phyloP scores from a whole-genome alignment of 2,329 filamentous ascomycete genomes.

The Polychaeton citri region DNA sequence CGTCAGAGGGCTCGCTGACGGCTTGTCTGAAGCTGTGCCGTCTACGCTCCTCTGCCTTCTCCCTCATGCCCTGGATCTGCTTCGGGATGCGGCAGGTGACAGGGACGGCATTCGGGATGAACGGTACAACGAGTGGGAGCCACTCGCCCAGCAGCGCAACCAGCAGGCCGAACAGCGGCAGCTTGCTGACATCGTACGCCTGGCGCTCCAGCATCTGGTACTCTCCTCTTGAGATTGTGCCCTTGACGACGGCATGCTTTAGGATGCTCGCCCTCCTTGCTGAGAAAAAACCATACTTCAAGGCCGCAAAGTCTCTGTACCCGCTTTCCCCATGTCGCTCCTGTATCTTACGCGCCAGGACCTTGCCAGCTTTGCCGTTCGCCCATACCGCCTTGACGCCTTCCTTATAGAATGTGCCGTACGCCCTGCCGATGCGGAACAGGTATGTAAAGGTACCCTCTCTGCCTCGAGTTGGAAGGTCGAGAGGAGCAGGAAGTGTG shows the following conservation, averaged over 20 bases:
- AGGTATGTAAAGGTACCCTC: constrained; percentile 38
- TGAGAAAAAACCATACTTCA: constrained; percentile 1
- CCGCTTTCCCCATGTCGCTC: constrained; percentile 26
- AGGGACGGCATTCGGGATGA: constrained; percentile 60
- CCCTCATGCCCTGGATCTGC: constrained; percentile 51
- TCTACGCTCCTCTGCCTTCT: constrained; percentile 41
- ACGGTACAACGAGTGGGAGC: constrained; percentile 64
- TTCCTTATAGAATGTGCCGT: constrained; percentile 74
- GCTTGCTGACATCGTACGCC: constrained; percentile 57
- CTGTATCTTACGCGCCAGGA: constrained; percentile 22
- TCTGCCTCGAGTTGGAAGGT: constrained; percentile 43
- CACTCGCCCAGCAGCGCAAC: constrained; percentile 74
- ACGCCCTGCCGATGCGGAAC: constrained; percentile 56
- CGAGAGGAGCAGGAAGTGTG: constrained; percentile 59
- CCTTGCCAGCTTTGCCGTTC: constrained; percentile 42
- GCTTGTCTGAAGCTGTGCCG: constrained; percentile 37
- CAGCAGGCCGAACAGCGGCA: constrained; percentile 66
- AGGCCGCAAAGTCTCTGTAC: constrained; percentile 1
- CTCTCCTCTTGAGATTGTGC: constrained; percentile 46
- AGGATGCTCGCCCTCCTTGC: neutral
- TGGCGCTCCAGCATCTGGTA: constrained; percentile 59
- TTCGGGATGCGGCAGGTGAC: constrained; percentile 69
- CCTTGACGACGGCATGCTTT: constrained; percentile 1
- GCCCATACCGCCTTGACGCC: constrained; percentile 62
- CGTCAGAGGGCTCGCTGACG: constrained; percentile 57